Conservation (phyloP, 768 basidiomycete species). For the Butyriboletus loyo region DNA sequence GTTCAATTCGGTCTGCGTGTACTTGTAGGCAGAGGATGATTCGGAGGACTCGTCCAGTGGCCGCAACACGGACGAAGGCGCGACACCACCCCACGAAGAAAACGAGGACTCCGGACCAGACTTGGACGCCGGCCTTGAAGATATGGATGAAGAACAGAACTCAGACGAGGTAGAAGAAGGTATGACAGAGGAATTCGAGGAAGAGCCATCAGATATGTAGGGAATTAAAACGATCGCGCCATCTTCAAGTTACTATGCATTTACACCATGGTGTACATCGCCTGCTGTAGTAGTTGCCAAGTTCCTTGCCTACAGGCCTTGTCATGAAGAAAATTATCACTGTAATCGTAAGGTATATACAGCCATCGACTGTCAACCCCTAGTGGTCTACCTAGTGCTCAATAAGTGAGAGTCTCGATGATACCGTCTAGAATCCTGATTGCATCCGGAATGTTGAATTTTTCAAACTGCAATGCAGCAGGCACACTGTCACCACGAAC, state of each 20-base stretch:
- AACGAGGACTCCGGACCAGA: constrained; percentile 40
- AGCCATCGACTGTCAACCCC: background rate
- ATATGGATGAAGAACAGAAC: constrained; percentile 44
- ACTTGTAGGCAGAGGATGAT: constrained; percentile 34
- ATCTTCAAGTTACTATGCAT: background rate
- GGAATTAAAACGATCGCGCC: background rate
- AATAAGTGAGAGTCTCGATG: constrained; percentile 79
- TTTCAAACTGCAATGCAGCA: constrained; percentile 81
- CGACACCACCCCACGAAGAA: constrained; percentile 34
- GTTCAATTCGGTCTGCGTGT: background rate
- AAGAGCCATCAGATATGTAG: constrained; percentile 36
- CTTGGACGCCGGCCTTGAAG: constrained; percentile 38
- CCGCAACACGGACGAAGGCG: constrained; percentile 29
- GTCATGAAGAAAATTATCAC: background rate
- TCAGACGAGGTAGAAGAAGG: constrained; percentile 41
- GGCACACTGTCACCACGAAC: constrained; percentile 55
- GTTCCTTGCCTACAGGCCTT: background rate
- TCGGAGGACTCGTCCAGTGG: constrained; percentile 33
- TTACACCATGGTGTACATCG: background rate
- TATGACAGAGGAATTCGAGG: constrained; percentile 53
- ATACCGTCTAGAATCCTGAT: constrained; percentile 81
- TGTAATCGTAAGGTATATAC: constrained; percentile 1
- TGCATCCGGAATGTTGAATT: constrained; percentile 88
- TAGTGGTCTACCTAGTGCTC: constrained; percentile 3
- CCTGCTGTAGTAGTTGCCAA: background rate